A percentile compares a stretch with the other conserved stretches of the same genome.
Conservation (phyloP, 768 basidiomycete species). For the Pleurotus ostreatus region DNA sequence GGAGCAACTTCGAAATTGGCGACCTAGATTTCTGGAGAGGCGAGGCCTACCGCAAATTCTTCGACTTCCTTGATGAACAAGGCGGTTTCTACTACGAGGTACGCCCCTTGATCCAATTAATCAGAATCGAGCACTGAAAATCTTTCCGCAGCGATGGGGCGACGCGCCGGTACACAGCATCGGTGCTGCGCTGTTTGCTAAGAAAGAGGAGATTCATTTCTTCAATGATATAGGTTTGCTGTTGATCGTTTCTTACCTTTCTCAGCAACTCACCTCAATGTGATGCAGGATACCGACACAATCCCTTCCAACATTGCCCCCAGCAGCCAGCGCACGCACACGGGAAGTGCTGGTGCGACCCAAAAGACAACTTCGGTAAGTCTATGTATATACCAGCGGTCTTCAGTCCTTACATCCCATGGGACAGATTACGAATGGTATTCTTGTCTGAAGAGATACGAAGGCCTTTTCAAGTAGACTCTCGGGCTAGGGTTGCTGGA, state of each 20-base stretch:
- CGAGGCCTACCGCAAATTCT: conserved; percentile 79
- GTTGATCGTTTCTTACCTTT: neutral
- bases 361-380: conserved; percentile 69
- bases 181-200: conserved; percentile 84
- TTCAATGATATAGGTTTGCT: conserved; percentile 79
- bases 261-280: neutral
- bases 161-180: conserved; percentile 91
- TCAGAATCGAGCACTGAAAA: conserved; percentile 1
- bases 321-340: conserved; percentile 67
- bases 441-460: conserved; percentile 81
- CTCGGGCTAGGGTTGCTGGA: too few relatives aligned
- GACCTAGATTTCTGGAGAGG: conserved; percentile 81
- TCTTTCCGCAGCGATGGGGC: conserved; percentile 69
- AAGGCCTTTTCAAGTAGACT: conserved; percentile 43
- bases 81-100: conserved; percentile 93
- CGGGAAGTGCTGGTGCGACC: conserved; percentile 87
- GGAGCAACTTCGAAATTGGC: conserved; percentile 94
- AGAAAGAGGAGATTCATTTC: conserved; percentile 89
- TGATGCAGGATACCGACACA: conserved; percentile 64
- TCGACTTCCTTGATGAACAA: conserved; percentile 71
- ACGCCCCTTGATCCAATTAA: conserved; percentile 3
- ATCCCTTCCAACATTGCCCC: conserved; percentile 93
- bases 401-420: conserved; percentile 6
- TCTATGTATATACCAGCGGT: neutral
- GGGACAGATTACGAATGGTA: conserved; percentile 76